Conservation (phyloP, 1,284 basidiomycete species). For the Peniophora sp. region DNA sequence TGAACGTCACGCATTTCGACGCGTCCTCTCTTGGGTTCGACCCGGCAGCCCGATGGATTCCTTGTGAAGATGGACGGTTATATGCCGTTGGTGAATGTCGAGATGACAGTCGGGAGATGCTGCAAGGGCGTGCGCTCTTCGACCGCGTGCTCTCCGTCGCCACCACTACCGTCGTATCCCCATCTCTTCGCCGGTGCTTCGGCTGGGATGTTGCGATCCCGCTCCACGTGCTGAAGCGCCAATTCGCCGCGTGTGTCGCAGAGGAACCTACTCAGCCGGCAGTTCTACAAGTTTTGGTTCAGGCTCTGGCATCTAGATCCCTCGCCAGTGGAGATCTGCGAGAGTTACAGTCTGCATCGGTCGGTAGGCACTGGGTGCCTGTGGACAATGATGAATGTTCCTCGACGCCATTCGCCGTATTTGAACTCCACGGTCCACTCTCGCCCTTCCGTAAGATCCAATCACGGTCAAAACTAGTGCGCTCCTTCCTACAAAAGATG, state of each 20-base stretch:
- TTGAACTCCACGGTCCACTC: not conserved
- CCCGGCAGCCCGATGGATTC: not conserved
- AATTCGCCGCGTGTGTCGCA: not conserved
- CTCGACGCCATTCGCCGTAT: not conserved
- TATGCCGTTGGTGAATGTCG: constrained; percentile 11
- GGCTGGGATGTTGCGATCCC: not conserved
- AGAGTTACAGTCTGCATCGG: not conserved
- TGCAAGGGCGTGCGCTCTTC: constrained; percentile 21
- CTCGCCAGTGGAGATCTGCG: not conserved
- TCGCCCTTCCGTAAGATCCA: not conserved
- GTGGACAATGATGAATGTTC: not conserved
- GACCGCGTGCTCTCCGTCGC: not conserved
- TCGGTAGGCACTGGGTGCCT: not conserved
- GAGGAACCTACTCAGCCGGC: not conserved
- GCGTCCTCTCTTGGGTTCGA: not conserved
- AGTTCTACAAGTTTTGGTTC: not conserved
- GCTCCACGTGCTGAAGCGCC: not conserved
- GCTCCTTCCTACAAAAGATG: constrained; percentile 21
- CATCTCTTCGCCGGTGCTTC: constrained; percentile 17
- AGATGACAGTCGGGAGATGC: constrained; percentile 16
- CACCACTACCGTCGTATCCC: constrained; percentile 15
- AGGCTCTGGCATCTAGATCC: not conserved
- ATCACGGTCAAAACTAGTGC: constrained; percentile 8
- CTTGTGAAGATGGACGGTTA: constrained; percentile 2
- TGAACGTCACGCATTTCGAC: not conserved